Conservation (phyloP, 768 basidiomycete species). For the Naematelia aurantialba region DNA sequence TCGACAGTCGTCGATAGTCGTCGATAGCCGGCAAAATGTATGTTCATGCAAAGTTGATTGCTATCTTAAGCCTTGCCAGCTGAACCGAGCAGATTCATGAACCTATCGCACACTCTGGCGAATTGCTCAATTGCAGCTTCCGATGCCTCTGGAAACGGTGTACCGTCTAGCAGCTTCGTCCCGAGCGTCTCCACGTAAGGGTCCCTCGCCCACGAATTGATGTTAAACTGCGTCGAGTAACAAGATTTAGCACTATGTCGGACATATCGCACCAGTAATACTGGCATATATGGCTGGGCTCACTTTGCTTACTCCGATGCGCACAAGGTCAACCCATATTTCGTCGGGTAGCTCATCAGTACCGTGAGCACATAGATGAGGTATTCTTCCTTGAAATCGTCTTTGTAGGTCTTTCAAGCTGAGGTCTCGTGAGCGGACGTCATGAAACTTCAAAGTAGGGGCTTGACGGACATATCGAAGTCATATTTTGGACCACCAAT, state of each 20-base stretch:
- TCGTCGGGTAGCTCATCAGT: slow-evolving; percentile 50
- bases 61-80: slow-evolving; percentile 48
- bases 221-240: slow-evolving; percentile 39
- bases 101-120: slow-evolving; percentile 39
- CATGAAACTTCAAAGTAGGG: neutral
- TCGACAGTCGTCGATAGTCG: no score
- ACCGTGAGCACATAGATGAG: slow-evolving; percentile 34
- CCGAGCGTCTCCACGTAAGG: slow-evolving; percentile 35
- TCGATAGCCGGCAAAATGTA: no score
- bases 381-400: slow-evolving; percentile 23
- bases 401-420: slow-evolving; percentile 23
- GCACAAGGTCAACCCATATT: slow-evolving; percentile 44
- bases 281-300: no score
- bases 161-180: slow-evolving; percentile 24
- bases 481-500: slow-evolving; percentile 37
- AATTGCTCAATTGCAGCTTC: slow-evolving; percentile 45
- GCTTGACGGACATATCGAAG: slow-evolving; percentile 18
- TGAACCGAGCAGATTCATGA: slow-evolving; percentile 44
- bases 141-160: slow-evolving; percentile 46
- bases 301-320: slow-evolving; percentile 47
- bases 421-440: neutral
- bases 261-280: neutral
- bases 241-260: neutral
- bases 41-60: no score
- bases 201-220: slow-evolving; percentile 49